Evolutionary conservation across 106 monocot genomes (phyloP).

Genomic region (Dendrobium catenatum): DNA sequence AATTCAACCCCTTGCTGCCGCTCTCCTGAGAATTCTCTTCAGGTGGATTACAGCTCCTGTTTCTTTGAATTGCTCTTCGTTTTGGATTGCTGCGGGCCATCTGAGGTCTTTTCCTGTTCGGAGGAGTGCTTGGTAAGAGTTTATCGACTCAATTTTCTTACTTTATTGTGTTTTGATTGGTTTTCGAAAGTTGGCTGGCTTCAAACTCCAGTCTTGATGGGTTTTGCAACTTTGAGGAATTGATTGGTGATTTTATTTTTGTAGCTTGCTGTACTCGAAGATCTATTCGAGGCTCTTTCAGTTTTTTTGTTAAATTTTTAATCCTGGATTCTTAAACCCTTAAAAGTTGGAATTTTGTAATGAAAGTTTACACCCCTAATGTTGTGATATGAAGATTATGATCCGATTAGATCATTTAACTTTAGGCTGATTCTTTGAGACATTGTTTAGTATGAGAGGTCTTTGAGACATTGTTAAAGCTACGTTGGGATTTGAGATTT

Average conservation of each 20-base stretch:
- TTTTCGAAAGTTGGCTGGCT: neutral
- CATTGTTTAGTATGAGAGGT: neutral
- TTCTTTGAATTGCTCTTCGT: neutral
- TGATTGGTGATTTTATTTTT: neutral
- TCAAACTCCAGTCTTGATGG: neutral
- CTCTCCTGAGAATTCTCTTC: neutral
- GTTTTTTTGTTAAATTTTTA: neutral
- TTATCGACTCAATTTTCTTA: neutral
- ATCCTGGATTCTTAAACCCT: neutral
- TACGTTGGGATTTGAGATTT: neutral
- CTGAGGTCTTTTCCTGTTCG: neutral
- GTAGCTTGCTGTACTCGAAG: neutral
- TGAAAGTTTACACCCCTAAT: neutral
- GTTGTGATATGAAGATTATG: neutral
- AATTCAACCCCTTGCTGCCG: neutral
- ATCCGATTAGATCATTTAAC: neutral
- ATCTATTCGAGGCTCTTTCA: neutral
- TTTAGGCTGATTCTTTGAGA: neutral
- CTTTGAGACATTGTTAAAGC: neutral
- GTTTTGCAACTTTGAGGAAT: neutral
- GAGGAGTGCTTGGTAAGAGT: neutral
- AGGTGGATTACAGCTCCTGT: neutral
- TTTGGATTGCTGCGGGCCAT: neutral
- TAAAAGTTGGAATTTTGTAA: neutral
- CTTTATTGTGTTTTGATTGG: neutral